Percentiles rank a stretch among this genome's conserved stretches.
phyloP scores from a whole-genome alignment of 352 stramenopile species.

The Pythium chondricola region DNA sequence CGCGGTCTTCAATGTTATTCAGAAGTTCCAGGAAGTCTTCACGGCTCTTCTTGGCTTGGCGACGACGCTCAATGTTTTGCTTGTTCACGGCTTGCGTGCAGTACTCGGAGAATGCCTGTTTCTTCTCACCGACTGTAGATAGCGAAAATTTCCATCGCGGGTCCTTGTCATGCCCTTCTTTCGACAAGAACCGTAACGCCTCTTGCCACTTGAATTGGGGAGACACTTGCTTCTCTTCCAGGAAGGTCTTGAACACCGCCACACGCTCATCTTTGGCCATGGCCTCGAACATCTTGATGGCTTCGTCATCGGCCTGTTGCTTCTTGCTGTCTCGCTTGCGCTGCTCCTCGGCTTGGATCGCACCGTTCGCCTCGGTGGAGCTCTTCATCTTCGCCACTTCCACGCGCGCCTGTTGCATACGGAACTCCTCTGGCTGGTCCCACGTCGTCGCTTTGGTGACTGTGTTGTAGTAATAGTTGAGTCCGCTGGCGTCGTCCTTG shows the following conservation, averaged over 20 bases:
- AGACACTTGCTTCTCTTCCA: slow-evolving; percentile 62
- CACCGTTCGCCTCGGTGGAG: slow-evolving; percentile 13
- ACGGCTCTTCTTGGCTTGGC: slow-evolving; percentile 59
- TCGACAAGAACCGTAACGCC: slow-evolving; percentile 48
- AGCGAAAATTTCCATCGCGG: slow-evolving; percentile 65
- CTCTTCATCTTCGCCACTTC: slow-evolving; percentile 65
- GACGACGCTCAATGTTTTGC: slow-evolving; percentile 56
- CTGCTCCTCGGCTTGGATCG: slow-evolving; percentile 17
- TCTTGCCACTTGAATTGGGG: slow-evolving; percentile 74
- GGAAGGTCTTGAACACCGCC: slow-evolving; percentile 60
- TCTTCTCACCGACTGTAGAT: slow-evolving; percentile 68
- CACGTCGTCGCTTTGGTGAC: slow-evolving; percentile 70
- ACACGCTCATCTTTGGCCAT: slow-evolving; percentile 52
- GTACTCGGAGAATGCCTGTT: slow-evolving; percentile 80
- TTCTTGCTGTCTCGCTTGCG: slow-evolving; percentile 35
- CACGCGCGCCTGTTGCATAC: slow-evolving; percentile 64
- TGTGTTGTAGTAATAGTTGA: slow-evolving; percentile 81
- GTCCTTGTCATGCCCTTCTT: slow-evolving; percentile 50
- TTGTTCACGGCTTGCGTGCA: slow-evolving; percentile 68
- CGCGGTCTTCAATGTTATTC: slow-evolving; percentile 32
- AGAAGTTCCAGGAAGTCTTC: slow-evolving; percentile 79
- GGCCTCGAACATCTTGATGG: slow-evolving; percentile 32
- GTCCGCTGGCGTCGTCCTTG: slow-evolving; percentile 58
- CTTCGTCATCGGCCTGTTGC: slow-evolving; percentile 36
- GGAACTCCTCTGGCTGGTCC: slow-evolving; percentile 72